A percentile compares a stretch with the other conserved stretches of the same genome.
Evolutionary conservation across 1,284 basidiomycete genomes (phyloP).

Genomic region (Melampsora larici-populina): DNA sequence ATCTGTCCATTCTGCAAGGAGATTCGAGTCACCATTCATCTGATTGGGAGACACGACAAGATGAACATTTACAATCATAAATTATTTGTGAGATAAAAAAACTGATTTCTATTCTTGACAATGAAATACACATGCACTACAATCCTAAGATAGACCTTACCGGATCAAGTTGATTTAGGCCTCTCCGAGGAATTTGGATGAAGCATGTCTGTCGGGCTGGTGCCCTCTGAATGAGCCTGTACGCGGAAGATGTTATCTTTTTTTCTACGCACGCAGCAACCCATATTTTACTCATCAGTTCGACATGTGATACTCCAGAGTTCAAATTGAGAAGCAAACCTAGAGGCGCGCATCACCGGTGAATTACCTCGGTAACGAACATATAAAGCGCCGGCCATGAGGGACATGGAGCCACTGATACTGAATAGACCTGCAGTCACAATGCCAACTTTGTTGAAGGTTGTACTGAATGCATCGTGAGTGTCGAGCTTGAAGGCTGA

Average conservation of each 20-base stretch:
- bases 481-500: background rate
- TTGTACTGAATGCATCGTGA: background rate
- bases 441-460: background rate
- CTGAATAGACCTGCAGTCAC: background rate
- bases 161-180: no score
- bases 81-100: no score
- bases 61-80: no score
- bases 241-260: background rate
- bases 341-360: background rate
- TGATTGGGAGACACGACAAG: no score
- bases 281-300: no score
- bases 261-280: background rate
- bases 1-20: no score
- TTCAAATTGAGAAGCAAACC: background rate
- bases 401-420: background rate
- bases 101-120: no score
- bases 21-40: no score
- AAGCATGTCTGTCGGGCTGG: no score
- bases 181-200: no score
- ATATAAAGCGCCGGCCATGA: background rate
- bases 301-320: background rate
- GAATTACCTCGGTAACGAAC: background rate
- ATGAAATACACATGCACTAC: no score
- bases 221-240: background rate
- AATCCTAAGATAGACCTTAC: no score